Conservation (phyloP, 495 filamentous ascomycete species). For the Beverwykella pulmonaria region DNA sequence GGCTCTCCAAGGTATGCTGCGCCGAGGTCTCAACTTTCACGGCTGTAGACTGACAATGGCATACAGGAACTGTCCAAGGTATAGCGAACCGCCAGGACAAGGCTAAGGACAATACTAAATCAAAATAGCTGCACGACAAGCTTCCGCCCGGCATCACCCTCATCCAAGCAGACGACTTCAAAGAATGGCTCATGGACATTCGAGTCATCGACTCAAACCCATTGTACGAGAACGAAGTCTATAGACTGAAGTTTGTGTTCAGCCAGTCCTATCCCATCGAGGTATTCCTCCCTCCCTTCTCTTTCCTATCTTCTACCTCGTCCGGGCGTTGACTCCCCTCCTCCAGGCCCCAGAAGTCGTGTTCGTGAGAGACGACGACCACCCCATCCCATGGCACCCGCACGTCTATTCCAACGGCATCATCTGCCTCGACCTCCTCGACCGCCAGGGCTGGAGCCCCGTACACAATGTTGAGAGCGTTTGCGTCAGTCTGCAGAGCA, state of each 20-base stretch:
- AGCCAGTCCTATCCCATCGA: conserved; percentile 82
- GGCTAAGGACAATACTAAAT: background rate
- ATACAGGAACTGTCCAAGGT: conserved; percentile 33
- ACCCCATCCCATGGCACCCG: conserved; percentile 90
- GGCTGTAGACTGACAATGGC: background rate
- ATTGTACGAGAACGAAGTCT: conserved; percentile 77
- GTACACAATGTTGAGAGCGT: conserved; percentile 97
- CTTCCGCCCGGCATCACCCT: conserved; percentile 70
- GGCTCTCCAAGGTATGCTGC: conserved; percentile 36
- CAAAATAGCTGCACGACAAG: conserved; percentile 43
- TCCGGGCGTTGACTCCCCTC: background rate
- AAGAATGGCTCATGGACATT: conserved; percentile 94
- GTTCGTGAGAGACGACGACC: conserved; percentile 68
- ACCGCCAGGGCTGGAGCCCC: conserved; percentile 85
- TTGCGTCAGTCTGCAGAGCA: conserved; percentile 97
- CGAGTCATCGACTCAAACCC: conserved; percentile 88
- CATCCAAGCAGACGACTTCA: conserved; percentile 75
- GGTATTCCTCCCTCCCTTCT: conserved; percentile 7
- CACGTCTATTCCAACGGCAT: conserved; percentile 98
- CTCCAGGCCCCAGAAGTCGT: conserved; percentile 86
- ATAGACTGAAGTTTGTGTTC: conserved; percentile 87
- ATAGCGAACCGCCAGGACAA: background rate
- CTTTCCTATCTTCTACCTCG: background rate
- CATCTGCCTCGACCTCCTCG: conserved; percentile 94
- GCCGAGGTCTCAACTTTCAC: background rate